phyloP scores from a whole-genome alignment of 129 eudicot genomes.

The Helichrysum umbraculigerum region DNA sequence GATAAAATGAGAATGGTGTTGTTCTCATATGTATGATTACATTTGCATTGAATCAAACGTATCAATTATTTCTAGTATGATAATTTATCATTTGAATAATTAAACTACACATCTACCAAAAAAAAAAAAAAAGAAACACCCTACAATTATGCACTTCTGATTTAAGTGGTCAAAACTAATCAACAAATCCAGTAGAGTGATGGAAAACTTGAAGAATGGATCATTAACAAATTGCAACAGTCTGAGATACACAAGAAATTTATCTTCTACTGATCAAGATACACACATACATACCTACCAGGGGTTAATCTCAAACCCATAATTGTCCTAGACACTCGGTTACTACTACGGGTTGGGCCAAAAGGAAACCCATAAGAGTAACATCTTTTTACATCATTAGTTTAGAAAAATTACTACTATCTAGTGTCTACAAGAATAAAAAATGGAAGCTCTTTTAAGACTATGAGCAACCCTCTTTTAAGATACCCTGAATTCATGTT shows the following conservation, averaged over 20 bases:
- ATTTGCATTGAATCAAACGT: no score
- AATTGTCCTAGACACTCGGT: background rate
- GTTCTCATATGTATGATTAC: no score
- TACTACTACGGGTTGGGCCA: background rate
- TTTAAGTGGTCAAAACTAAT: no score
- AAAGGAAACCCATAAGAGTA: background rate
- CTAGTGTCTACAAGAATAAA: conserved; percentile 5
- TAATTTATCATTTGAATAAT: no score
- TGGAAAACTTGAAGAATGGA: background rate
- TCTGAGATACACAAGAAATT: background rate
- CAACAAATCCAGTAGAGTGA: background rate
- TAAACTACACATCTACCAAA: no score
- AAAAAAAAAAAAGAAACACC: no score
- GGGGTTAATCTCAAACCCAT: background rate
- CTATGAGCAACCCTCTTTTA: background rate
- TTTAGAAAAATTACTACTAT: background rate
- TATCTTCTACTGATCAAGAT: background rate
- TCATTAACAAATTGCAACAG: background rate
- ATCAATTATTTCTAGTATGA: no score
- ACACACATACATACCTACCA: conserved; percentile 1
- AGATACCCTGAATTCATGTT: background rate
- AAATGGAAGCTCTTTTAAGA: conserved; percentile 12
- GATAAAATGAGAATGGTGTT: no score
- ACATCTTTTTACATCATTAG: background rate
- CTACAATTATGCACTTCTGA: no score